These are phyloP conservation scores for Penicillium cataractarum DNA, from an alignment of 495 filamentous ascomycete genomes.

Conservation along the genomic window DNA sequence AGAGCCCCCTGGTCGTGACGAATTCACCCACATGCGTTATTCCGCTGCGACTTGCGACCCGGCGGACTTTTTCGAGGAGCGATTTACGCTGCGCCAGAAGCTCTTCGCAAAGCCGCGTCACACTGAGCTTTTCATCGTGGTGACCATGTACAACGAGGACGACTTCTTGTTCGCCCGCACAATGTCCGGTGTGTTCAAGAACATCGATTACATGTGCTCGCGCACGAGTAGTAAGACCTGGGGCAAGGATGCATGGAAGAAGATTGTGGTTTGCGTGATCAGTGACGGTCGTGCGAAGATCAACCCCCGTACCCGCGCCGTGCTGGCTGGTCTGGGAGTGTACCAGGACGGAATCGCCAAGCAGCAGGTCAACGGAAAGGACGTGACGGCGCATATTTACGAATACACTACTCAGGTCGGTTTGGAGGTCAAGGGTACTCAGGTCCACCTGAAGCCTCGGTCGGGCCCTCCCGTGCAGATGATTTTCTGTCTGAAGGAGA, in stretches of 20 bases:
- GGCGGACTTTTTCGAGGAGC: slow-evolving; percentile 78
- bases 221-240: slow-evolving; percentile 91
- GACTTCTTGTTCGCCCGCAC: slow-evolving; percentile 95
- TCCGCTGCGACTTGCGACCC: slow-evolving; percentile 97
- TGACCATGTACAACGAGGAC: slow-evolving; percentile 99
- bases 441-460: slow-evolving; percentile 77
- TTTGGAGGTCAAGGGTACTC: slow-evolving; percentile 82
- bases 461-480: slow-evolving; percentile 87
- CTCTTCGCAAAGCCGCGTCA: slow-evolving; percentile 91
- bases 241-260: slow-evolving; percentile 99
- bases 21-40: slow-evolving; percentile 99
- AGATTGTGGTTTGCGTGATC: slow-evolving; percentile 98
- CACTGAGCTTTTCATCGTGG: slow-evolving; percentile 95
- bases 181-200: slow-evolving; percentile 97
- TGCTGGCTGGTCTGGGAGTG: slow-evolving; percentile 90
- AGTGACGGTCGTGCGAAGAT: slow-evolving; percentile 99
- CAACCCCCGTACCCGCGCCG: slow-evolving; percentile 85
- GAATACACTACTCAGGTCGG: slow-evolving; percentile 97
- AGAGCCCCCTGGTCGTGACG: slow-evolving; percentile 79
- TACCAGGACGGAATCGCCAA: slow-evolving; percentile 99
- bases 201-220: slow-evolving; percentile 96
- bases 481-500: slow-evolving; percentile 98
- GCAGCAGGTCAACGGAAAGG: slow-evolving; percentile 94
- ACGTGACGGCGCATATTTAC: slow-evolving; percentile 98
- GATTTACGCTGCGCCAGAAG: slow-evolving; percentile 92